These are phyloP conservation scores for Hirsutella thompsonii DNA, from an alignment of 2,329 filamentous ascomycete genomes.

Conservation along the genomic window DNA sequence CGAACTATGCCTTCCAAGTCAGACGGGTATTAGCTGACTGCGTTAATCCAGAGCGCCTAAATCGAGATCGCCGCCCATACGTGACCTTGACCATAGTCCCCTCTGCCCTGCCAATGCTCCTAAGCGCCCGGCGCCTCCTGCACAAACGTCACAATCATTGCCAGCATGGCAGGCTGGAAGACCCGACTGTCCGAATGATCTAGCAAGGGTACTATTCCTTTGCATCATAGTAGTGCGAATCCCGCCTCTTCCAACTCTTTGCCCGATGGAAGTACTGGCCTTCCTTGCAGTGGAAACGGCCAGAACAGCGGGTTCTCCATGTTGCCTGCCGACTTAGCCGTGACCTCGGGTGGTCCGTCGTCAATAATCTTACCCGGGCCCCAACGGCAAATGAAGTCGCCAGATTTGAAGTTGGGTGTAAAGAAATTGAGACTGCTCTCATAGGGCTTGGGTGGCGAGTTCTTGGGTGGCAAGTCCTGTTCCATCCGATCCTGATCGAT, in stretches of 20 bases:
- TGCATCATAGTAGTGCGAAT: conserved; percentile 31
- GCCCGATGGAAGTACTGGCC: conserved; percentile 37
- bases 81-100: no score
- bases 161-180: no score
- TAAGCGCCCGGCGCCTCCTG: no score
- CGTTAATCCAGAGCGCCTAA: no score
- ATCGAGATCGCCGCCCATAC: no score
- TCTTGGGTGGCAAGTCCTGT: conserved; percentile 8
- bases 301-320: conserved; percentile 44
- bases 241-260: conserved; percentile 36
- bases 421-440: conserved; percentile 46
- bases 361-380: conserved; percentile 11
- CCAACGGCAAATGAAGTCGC: conserved; percentile 37
- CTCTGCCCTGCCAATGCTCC: no score
- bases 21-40: no score
- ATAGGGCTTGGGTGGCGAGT: conserved; percentile 18
- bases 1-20: no score
- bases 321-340: conserved; percentile 17
- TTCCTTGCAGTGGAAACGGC: conserved; percentile 48
- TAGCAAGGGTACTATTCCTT: no score
- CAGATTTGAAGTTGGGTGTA: conserved; percentile 31
- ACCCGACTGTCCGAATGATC: no score
- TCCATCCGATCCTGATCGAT: conserved; percentile 27
- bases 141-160: no score
- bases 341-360: conserved; percentile 7